Evolutionary conservation across 2,329 filamentous ascomycete species (phyloP), one percentile per base, ranked within the genome.

Genomic region (Xylaria arbuscula): DNA sequence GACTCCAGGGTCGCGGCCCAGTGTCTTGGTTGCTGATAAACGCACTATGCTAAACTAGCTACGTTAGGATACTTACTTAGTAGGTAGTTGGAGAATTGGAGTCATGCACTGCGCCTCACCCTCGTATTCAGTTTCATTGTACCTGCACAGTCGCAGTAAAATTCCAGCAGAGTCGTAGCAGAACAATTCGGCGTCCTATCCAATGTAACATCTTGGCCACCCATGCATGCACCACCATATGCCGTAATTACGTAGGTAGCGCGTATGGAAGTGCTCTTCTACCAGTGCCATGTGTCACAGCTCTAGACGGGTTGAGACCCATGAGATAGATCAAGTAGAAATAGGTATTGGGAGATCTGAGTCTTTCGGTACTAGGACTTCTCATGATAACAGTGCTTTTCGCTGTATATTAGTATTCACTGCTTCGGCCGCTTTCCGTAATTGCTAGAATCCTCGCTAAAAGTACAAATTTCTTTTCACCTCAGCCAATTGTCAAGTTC

Each of bases 361-460:
- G 36, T 4, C 42, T 28, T 4, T 19, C 5, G 9, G 6, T n/a
- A 53, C 13, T 53, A 28, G 28, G 28, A 28, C 9, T 53, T 48
- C 59, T 24, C 36, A 42, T 34, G 57, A 24, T 51, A 62, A 58
- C 36, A 38, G 47, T 66, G 51, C 38, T 55, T 40, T 57, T 63
- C 62, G 62, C 62, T 68, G 62, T 61, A 64, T 73, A 71, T 62
- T 72, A 68, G 71, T 72, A 71, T 71, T 69, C 67, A 58, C 68
- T 62, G 64, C 48, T 56, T 68, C 61, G 57, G 51, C 68, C 62
- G 51, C 28, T 68, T 59, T 70, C 66, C 72, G 65, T 75, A 70
- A 2, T 72, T 75, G 73, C 69, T 76, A 70, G 73, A 73, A 69
- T 72, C 71, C 72, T 72, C 70, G 70, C 71, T 77, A 77, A 74